Conservation (phyloP, 495 filamentous ascomycete species). For the Hyaloscypha bicolor region DNA sequence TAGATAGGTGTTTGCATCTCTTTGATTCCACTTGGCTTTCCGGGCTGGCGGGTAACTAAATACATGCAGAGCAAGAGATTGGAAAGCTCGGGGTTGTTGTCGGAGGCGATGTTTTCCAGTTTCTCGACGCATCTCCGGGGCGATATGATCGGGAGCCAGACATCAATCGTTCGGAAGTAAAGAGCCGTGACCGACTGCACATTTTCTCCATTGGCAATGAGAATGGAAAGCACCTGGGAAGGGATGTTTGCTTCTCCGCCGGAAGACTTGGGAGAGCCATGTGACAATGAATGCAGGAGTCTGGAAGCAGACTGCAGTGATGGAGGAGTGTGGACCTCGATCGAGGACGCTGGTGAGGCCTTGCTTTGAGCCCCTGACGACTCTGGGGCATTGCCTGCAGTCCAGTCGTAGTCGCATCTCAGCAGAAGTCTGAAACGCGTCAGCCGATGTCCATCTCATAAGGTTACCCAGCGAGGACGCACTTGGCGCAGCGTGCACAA, state of each 20-base stretch:
- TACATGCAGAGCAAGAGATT: conserved; percentile 24
- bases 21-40: not conserved
- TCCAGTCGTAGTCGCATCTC: conserved; percentile 26
- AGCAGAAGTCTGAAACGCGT: conserved; percentile 11
- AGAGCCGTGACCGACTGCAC: conserved; percentile 3
- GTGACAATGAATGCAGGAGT: conserved; percentile 9
- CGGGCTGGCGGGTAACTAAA: conserved; percentile 11
- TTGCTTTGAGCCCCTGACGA: not conserved
- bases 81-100: conserved; percentile 13
- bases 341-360: conserved; percentile 7
- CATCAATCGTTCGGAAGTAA: conserved; percentile 26
- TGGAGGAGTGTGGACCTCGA: not conserved
- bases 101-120: conserved; percentile 7
- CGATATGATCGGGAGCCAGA: conserved; percentile 27
- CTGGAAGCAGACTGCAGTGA: conserved; percentile 10
- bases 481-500: conserved; percentile 42
- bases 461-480: not conserved
- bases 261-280: not conserved
- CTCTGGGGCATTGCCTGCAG: conserved; percentile 2
- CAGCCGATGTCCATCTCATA: not conserved
- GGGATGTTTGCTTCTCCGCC: conserved; percentile 3
- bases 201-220: conserved; percentile 17
- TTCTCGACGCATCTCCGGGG: not conserved
- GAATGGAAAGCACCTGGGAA: conserved; percentile 17
- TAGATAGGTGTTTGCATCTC: conserved; percentile 17